A percentile compares a stretch with the other conserved stretches of the same genome.
These are phyloP conservation scores for Eutrema yunnanense DNA, from an alignment of 345 rosid genomes.

Conservation along the genomic window DNA sequence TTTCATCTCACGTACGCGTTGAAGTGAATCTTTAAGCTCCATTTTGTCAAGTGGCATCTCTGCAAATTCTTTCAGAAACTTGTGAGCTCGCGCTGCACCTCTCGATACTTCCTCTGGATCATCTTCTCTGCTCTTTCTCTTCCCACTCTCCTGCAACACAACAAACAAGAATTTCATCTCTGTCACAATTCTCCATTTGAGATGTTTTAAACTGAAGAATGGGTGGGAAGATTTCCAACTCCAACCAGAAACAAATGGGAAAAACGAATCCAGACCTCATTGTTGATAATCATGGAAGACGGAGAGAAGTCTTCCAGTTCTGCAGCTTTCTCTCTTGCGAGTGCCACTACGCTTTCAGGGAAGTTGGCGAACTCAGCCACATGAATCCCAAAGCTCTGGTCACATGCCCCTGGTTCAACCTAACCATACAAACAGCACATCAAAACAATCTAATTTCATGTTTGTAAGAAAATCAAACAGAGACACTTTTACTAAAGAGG, in stretches of 20 bases:
- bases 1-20: slow-evolving; percentile 48
- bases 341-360: slow-evolving; percentile 87
- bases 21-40: slow-evolving; percentile 71
- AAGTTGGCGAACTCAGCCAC: slow-evolving; percentile 98
- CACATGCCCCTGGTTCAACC: slow-evolving; percentile 97
- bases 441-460: background rate
- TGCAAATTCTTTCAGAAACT: slow-evolving; percentile 69
- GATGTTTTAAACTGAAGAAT: background rate
- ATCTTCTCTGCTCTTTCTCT: slow-evolving; percentile 52
- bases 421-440: slow-evolving; percentile 16
- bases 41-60: slow-evolving; percentile 79
- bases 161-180: background rate
- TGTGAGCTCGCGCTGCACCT: slow-evolving; percentile 76
- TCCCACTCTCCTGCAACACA: slow-evolving; percentile 51
- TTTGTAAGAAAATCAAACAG: background rate
- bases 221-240: background rate
- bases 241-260: background rate
- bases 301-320: slow-evolving; percentile 96
- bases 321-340: slow-evolving; percentile 91
- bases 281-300: slow-evolving; percentile 39
- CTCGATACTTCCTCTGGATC: slow-evolving; percentile 53
- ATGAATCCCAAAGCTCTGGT: slow-evolving; percentile 98
- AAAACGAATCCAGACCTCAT: slow-evolving; percentile 37
- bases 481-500: background rate
- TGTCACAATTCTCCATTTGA: background rate